Evolutionary conservation across 129 eudicot species (phyloP), one percentile per base, ranked within the genome.

Genomic region (Helianthus tuberosus): DNA sequence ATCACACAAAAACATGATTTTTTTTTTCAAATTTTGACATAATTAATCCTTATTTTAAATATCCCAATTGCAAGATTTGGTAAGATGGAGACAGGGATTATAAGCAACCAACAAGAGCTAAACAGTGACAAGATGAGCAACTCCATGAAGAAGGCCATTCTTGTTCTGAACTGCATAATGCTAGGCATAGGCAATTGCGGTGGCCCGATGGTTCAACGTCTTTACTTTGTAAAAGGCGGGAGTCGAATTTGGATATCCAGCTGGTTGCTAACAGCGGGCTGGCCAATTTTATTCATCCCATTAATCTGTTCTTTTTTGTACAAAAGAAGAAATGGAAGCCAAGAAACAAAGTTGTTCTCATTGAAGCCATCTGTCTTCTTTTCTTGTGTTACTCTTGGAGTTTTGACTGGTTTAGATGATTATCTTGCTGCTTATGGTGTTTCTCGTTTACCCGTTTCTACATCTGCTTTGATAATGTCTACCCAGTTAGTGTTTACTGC

Each of bases 401-500:
- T 85, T 36, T 65, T 82, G 13, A 82, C 84, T 0, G 86, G 89
- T n/a, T 47, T 80, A 0, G 86, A 82, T 44, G 80, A 82, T 53
- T 85, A 85, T 50, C 44, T 85, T 7, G 64, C 75, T 13, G 79
- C 86, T 11, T 79, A 75, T 57, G 89, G 89, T 0, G 77, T 79
- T 49, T 67, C 86, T 4, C 75, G 80, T 50, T 73, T 85, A 11
- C 84, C 89, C 2, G 86, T 85, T 15, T 78, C 86, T 1, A 79
- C 89, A 27, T 85, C 86, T 27, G 84, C 89, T 48, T 74, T 82
- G 11, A 63, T 85, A 9, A 75, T 82, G 17, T 82, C 89, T 5
- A 75, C 86, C 23, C 86, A 85, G 23, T 73, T 85, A 50, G 89
- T 82, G 8, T 85, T 85, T 57, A 82, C 86, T 49, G 89, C 89